These are phyloP conservation scores for Tubosaeta brunneosetosa DNA, from an alignment of 768 basidiomycete species.

Conservation along the genomic window DNA sequence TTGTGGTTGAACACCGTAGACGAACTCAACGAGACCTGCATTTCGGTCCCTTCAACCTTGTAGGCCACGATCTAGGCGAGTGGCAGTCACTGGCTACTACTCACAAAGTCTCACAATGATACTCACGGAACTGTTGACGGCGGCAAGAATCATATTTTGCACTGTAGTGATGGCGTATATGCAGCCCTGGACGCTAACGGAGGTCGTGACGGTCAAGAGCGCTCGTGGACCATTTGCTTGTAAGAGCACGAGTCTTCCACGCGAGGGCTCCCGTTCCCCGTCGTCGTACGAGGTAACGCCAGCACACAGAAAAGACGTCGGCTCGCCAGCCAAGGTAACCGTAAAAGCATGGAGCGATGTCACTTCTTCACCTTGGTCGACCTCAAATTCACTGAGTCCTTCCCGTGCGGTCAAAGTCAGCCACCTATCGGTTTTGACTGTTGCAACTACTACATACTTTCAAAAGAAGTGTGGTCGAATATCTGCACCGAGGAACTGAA, in stretches of 20 bases:
- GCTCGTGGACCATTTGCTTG: slow-evolving; percentile 24
- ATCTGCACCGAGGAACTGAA: slow-evolving; percentile 58
- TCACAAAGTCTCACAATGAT: neutral
- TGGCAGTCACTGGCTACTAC: neutral
- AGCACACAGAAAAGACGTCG: slow-evolving; percentile 43
- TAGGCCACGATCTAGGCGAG: slow-evolving; percentile 44
- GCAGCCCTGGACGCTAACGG: slow-evolving; percentile 53
- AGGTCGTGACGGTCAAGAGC: slow-evolving; percentile 34
- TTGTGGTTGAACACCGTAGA: slow-evolving; percentile 74
- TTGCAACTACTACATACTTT: slow-evolving; percentile 42
- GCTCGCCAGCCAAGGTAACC: slow-evolving; percentile 24
- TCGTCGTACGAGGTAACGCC: slow-evolving; percentile 42
- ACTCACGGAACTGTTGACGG: slow-evolving; percentile 74
- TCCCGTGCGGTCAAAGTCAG: slow-evolving; percentile 1
- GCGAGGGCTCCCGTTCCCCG: slow-evolving; percentile 45
- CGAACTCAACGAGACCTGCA: slow-evolving; percentile 31
- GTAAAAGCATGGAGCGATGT: slow-evolving; percentile 43
- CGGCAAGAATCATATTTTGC: slow-evolving; percentile 53
- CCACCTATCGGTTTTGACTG: neutral
- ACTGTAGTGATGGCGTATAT: slow-evolving; percentile 59
- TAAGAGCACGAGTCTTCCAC: slow-evolving; percentile 62
- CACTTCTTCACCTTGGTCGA: slow-evolving; percentile 54
- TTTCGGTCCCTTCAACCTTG: slow-evolving; percentile 35
- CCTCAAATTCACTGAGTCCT: slow-evolving; percentile 30
- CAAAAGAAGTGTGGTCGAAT: slow-evolving; percentile 60